Conservation (phyloP, 1,284 basidiomycete genomes). For the Irpex sp. region DNA sequence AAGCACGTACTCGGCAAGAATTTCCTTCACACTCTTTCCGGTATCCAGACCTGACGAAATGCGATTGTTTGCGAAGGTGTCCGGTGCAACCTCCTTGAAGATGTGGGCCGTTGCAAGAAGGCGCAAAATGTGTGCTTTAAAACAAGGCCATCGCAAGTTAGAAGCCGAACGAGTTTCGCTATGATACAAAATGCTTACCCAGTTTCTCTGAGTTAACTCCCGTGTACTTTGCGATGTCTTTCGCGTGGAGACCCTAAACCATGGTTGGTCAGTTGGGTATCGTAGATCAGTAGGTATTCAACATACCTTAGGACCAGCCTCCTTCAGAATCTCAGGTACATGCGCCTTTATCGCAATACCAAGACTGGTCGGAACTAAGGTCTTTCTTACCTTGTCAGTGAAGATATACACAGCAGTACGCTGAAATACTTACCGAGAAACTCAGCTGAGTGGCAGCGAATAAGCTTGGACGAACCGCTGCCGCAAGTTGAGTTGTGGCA, state of each 20-base stretch:
- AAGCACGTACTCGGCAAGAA: slow-evolving; percentile 12
- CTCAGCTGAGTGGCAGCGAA: slow-evolving; percentile 7
- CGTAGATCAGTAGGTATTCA: not conserved
- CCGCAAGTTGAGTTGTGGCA: slow-evolving; percentile 17
- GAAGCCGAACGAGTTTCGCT: not conserved
- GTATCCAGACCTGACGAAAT: slow-evolving; percentile 23
- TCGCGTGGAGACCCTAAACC: not conserved
- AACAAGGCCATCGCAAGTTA: not conserved
- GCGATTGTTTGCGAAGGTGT: slow-evolving; percentile 24
- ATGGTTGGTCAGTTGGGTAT: not conserved
- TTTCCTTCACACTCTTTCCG: slow-evolving; percentile 18
- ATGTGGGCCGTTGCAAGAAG: slow-evolving; percentile 21
- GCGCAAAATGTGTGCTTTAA: slow-evolving; percentile 13
- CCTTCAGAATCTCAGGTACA: not conserved
- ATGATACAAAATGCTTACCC: not conserved
- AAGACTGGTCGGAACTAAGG: not conserved
- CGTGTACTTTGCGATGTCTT: not conserved
- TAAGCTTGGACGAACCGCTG: slow-evolving; percentile 9
- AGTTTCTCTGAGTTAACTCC: not conserved
- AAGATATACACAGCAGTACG: not conserved
- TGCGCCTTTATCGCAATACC: not conserved
- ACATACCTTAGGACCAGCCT: not conserved
- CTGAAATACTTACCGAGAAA: not conserved
- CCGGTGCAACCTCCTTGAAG: slow-evolving; percentile 24
- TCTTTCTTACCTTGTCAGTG: not conserved